A percentile compares a stretch with the other conserved stretches of the same genome.
These are phyloP conservation scores for Iodosphaeria phyllophila DNA, from an alignment of 2,329 filamentous ascomycete species.

Conservation along the genomic window DNA sequence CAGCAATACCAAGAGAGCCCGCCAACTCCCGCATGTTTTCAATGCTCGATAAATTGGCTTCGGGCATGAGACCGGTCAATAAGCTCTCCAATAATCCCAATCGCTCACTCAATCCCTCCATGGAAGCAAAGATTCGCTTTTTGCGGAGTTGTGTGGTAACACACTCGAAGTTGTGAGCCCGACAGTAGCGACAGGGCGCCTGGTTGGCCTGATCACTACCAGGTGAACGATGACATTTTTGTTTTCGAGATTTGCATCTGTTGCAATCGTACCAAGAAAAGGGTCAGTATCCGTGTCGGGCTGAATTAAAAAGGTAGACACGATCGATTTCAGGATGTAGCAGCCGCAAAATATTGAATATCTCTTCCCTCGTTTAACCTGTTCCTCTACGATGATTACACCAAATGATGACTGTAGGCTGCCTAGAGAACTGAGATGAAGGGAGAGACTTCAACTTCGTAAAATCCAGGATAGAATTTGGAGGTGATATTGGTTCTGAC, in stretches of 20 bases:
- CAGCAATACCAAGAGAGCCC: conserved; percentile 17
- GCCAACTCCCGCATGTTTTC: conserved; percentile 20
- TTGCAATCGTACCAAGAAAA: too few species aligned
- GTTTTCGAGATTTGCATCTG: conserved; percentile 25
- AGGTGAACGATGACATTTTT: conserved; percentile 20
- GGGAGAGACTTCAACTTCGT: too few species aligned
- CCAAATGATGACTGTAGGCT: too few species aligned
- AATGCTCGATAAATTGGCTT: conserved; percentile 20
- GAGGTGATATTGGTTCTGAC: too few species aligned
- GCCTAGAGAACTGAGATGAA: too few species aligned
- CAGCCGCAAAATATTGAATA: too few species aligned
- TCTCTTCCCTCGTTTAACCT: too few species aligned
- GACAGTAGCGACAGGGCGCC: conserved; percentile 21
- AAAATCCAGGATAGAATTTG: too few species aligned
- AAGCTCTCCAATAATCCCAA: conserved; percentile 21
- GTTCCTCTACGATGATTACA: too few species aligned
- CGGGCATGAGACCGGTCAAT: conserved; percentile 22
- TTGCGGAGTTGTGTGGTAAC: conserved; percentile 23
- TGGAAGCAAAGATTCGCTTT: conserved; percentile 18
- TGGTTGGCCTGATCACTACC: conserved; percentile 8
- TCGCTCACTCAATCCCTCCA: conserved; percentile 19
- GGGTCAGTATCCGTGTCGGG: too few species aligned
- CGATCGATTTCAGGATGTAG: too few species aligned
- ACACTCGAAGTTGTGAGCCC: conserved; percentile 19
- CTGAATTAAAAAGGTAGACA: too few species aligned